phyloP scores from a whole-genome alignment of 352 stramenopile genomes.

The Phytopythium mirpurense region DNA sequence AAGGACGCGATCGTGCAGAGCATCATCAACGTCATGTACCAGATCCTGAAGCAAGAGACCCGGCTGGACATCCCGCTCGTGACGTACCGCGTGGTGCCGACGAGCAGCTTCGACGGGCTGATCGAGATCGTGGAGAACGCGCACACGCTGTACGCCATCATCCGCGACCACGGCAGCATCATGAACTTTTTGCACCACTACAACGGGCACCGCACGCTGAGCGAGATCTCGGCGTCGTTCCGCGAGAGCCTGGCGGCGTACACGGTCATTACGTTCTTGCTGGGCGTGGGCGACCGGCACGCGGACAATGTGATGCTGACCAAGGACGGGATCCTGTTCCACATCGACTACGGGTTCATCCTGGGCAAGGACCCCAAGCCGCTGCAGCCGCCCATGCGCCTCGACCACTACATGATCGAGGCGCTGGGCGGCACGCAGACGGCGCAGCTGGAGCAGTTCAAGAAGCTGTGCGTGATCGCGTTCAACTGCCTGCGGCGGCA shows the following conservation, averaged over 20 bases:
- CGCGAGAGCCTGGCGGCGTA: constrained; percentile 95
- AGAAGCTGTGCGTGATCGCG: constrained; percentile 80
- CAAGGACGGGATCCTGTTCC: constrained; percentile 96
- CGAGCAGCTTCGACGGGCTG: constrained; percentile 77
- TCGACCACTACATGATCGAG: constrained; percentile 92
- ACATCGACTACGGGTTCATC: constrained; percentile 99
- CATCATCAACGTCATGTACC: constrained; percentile 89
- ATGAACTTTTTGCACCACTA: constrained; percentile 85
- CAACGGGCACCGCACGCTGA: constrained; percentile 81
- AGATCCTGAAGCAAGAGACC: constrained; percentile 83
- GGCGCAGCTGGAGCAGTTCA: constrained; percentile 81
- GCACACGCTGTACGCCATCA: constrained; percentile 83
- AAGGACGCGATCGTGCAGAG: constrained; percentile 86
- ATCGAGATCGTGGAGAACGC: constrained; percentile 87
- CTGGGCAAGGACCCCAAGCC: constrained; percentile 98
- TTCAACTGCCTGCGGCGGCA: constrained; percentile 85
- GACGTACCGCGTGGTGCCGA: constrained; percentile 83
- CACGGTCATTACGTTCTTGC: constrained; percentile 99
- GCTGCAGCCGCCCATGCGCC: constrained; percentile 95
- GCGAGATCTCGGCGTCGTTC: constrained; percentile 81
- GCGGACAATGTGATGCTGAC: constrained; percentile 99
- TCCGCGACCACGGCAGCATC: constrained; percentile 74
- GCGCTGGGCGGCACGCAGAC: constrained; percentile 76
- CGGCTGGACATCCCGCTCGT: constrained; percentile 73
- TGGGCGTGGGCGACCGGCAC: constrained; percentile 98